Evolutionary conservation across 352 stramenopile species (phyloP).

Genomic region (Phytophthora lateralis): DNA sequence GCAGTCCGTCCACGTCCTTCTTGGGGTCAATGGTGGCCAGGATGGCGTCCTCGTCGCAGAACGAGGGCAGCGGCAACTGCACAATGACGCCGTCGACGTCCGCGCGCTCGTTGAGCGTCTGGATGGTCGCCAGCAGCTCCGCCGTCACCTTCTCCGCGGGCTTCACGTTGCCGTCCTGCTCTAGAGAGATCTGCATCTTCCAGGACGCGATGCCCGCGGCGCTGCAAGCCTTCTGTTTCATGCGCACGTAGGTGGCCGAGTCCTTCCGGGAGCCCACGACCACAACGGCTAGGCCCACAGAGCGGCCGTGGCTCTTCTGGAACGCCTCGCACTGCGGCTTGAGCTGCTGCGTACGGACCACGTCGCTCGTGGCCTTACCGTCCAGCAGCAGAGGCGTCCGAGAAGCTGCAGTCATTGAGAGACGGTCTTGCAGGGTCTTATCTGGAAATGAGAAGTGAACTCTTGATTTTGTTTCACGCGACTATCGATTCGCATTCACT

Average conservation of each 20-base stretch:
- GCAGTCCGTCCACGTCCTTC: conserved; percentile 99
- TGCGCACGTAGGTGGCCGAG: conserved; percentile 98
- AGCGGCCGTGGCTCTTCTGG: conserved; percentile 44
- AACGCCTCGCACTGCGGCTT: conserved; percentile 72
- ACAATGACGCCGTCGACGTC: conserved; percentile 89
- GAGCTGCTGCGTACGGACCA: conserved; percentile 86
- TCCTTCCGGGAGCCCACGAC: conserved; percentile 96
- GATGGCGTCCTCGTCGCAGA: conserved; percentile 95
- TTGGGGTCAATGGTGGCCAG: conserved; percentile 88
- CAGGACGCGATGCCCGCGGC: conserved; percentile 94
- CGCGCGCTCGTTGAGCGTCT: conserved; percentile 63
- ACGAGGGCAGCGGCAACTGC: conserved; percentile 90
- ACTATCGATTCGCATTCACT: conserved; percentile 15
- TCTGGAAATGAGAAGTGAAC: no score
- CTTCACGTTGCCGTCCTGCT: conserved; percentile 18
- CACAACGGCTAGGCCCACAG: conserved; percentile 97
- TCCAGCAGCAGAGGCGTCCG: conserved; percentile 45
- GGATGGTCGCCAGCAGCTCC: conserved; percentile 60
- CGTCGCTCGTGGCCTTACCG: conserved; percentile 88
- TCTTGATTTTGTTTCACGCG: no score
- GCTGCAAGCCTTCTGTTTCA: conserved; percentile 98
- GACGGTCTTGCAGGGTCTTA: no score
- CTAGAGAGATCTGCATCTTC: conserved; percentile 64
- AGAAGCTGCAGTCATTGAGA: conserved; percentile 1
- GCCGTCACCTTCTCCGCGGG: conserved; percentile 16